A percentile compares a stretch with the other conserved stretches of the same genome.
These are phyloP conservation scores for Heterobasidion annosum DNA, from an alignment of 1,284 basidiomycete species.

Conservation along the genomic window DNA sequence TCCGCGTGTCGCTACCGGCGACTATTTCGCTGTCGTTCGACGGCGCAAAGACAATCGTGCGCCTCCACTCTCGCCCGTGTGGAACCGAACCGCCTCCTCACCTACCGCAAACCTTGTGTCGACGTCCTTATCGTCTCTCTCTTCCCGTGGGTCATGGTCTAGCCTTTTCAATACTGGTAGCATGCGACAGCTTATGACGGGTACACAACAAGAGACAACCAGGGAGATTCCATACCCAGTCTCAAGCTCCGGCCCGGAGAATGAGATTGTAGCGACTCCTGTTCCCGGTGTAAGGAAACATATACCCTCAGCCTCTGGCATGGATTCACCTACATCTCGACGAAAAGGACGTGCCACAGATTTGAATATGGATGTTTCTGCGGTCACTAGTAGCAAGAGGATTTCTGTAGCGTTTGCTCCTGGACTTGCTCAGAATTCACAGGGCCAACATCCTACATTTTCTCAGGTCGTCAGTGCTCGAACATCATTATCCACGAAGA, in stretches of 20 bases:
- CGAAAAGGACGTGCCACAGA: conserved; percentile 7
- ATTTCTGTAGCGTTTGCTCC: conserved; percentile 27
- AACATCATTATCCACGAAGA: conserved; percentile 23
- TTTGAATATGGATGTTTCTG: too few relatives aligned
- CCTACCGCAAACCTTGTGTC: conserved; percentile 23
- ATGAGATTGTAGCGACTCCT: conserved; percentile 7
- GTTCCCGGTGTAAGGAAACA: conserved; percentile 8
- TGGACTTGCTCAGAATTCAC: conserved; percentile 14
- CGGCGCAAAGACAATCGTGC: conserved; percentile 7
- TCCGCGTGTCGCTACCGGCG: conserved; percentile 6
- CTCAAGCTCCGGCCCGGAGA: background rate
- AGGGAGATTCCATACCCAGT: conserved; percentile 2
- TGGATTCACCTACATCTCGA: conserved; percentile 12
- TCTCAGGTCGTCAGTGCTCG: conserved; percentile 23
- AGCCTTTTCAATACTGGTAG: conserved; percentile 58
- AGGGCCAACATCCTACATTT: conserved; percentile 25
- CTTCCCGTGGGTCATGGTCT: conserved; percentile 69
- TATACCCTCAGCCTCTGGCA: background rate
- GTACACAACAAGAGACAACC: conserved; percentile 27
- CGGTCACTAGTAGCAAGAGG: too few relatives aligned
- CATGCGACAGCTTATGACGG: conserved; percentile 56
- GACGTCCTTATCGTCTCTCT: conserved; percentile 33
- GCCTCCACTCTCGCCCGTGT: conserved; percentile 23
- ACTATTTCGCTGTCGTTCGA: conserved; percentile 5
- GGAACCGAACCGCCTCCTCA: conserved; percentile 27